phyloP scores from a whole-genome alignment of 2,329 filamentous ascomycete genomes.

The Aspergillus awamori region DNA sequence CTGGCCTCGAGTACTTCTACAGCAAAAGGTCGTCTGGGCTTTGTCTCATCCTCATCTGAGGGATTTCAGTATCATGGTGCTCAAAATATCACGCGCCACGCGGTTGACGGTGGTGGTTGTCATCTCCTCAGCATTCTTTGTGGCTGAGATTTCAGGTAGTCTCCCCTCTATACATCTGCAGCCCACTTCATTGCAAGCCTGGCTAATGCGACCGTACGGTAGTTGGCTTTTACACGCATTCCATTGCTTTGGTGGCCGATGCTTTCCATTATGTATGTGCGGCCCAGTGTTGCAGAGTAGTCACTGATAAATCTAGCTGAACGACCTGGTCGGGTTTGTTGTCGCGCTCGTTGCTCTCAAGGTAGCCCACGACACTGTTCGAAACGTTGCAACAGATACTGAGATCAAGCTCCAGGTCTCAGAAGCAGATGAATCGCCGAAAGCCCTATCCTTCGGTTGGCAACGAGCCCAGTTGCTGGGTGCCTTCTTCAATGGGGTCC shows the following conservation, averaged over 20 bases:
- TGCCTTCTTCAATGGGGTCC: slow-evolving; percentile 79
- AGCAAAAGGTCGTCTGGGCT: background rate
- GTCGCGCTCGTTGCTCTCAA: slow-evolving; percentile 67
- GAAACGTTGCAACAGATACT: slow-evolving; percentile 5
- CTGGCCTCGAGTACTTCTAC: slow-evolving; percentile 5
- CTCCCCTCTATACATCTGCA: background rate
- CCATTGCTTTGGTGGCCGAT: slow-evolving; percentile 73
- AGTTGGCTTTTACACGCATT: slow-evolving; percentile 71
- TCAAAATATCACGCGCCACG: slow-evolving; percentile 33
- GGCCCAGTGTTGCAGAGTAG: background rate
- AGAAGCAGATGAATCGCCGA: slow-evolving; percentile 61
- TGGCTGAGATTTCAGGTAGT: slow-evolving; percentile 36
- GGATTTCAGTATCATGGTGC: slow-evolving; percentile 22
- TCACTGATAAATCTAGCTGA: slow-evolving; percentile 55
- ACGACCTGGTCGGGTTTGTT: slow-evolving; percentile 70
- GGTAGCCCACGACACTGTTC: slow-evolving; percentile 42
- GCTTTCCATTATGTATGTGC: slow-evolving; percentile 69
- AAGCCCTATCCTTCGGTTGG: slow-evolving; percentile 72
- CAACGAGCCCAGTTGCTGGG: slow-evolving; percentile 72
- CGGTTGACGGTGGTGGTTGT: slow-evolving; percentile 34
- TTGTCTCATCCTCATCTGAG: background rate
- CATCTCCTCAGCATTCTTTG: slow-evolving; percentile 37
- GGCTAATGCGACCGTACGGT: slow-evolving; percentile 2
- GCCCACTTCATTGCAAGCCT: background rate
- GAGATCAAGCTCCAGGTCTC: slow-evolving; percentile 47